phyloP scores from a whole-genome alignment of 2,329 filamentous ascomycete species.

The Alternaria triticimaculans region DNA sequence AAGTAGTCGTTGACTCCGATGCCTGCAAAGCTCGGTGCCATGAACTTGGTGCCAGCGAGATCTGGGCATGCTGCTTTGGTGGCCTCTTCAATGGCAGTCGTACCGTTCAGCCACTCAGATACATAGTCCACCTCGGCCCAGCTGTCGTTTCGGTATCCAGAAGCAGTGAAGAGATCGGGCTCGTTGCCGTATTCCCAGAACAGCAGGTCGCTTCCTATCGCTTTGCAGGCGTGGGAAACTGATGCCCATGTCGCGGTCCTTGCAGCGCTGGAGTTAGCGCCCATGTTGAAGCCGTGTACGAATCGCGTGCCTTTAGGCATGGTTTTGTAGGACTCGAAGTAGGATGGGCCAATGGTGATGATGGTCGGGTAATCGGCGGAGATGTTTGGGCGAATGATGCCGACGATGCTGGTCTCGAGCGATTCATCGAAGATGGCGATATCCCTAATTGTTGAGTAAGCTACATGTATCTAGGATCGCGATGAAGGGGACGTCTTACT shows the following conservation, averaged over 20 bases:
- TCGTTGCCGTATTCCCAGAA: conserved; percentile 70
- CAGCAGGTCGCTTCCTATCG: conserved; percentile 60
- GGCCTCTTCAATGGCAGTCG: not conserved
- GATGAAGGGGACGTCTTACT: conserved; percentile 63
- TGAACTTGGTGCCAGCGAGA: not conserved
- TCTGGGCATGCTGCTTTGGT: not conserved
- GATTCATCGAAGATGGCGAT: conserved; percentile 6
- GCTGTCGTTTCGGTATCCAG: conserved; percentile 56
- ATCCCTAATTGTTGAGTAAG: conserved; percentile 51
- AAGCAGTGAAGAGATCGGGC: conserved; percentile 63
- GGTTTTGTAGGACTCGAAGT: conserved; percentile 67
- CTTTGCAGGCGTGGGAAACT: conserved; percentile 63
- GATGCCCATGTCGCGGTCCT: conserved; percentile 58
- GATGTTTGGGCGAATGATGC: conserved; percentile 57
- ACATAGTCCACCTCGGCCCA: conserved; percentile 61
- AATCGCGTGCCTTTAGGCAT: conserved; percentile 60
- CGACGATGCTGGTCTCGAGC: conserved; percentile 48
- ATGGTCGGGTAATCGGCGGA: conserved; percentile 67
- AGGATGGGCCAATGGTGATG: conserved; percentile 65
- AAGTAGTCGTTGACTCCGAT: not conserved
- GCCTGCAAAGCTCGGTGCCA: conserved; percentile 10
- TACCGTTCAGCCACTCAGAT: conserved; percentile 6
- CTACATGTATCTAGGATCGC: conserved; percentile 49
- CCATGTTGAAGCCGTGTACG: conserved; percentile 67
- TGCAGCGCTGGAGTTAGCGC: conserved; percentile 55